These are phyloP conservation scores for Pleurotus giganteus DNA, from an alignment of 768 basidiomycete genomes.

Conservation along the genomic window DNA sequence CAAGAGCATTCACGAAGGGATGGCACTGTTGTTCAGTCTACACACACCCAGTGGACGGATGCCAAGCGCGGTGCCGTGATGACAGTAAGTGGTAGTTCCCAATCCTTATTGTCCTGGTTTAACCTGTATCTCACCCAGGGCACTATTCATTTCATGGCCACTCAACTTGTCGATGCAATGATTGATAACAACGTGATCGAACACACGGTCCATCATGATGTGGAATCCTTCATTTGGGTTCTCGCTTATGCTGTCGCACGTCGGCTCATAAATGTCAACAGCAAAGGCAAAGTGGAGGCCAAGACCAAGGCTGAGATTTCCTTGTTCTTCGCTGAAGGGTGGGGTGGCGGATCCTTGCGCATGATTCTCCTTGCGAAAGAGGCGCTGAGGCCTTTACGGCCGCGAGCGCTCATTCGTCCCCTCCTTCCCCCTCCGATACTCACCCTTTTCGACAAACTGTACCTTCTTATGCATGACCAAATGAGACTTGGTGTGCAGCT, in stretches of 20 bases:
- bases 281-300: neutral
- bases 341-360: neutral
- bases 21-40: neutral
- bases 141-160: conserved; percentile 23
- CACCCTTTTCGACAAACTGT: neutral
- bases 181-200: neutral
- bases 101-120: neutral
- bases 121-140: conserved; percentile 14
- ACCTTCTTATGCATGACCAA: neutral
- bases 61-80: conserved; percentile 16
- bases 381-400: neutral
- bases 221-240: conserved; percentile 12
- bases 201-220: conserved; percentile 6
- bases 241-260: conserved; percentile 2
- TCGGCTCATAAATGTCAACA: neutral
- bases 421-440: neutral
- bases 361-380: neutral
- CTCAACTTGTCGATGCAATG: conserved; percentile 9
- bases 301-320: neutral
- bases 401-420: neutral
- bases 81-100: conserved; percentile 12
- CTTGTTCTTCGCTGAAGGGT: neutral
- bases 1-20: neutral
- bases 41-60: conserved; percentile 6
- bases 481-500: neutral